Percentiles rank a stretch among this genome's conserved stretches.
These are phyloP conservation scores for Vigna angularis DNA, from an alignment of 306 rosid species.

Conservation along the genomic window DNA sequence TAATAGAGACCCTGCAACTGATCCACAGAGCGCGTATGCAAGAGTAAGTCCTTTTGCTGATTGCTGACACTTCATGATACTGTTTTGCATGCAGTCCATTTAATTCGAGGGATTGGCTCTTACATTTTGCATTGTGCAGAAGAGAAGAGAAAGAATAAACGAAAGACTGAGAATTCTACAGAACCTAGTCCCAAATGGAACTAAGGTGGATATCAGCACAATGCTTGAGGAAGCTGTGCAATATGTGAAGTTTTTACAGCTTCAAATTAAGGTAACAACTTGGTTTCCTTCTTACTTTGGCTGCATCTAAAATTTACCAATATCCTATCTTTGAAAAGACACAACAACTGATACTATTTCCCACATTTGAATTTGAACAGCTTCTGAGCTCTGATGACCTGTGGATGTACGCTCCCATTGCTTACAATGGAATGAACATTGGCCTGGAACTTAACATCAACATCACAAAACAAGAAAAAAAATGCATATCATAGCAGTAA, in stretches of 20 bases:
- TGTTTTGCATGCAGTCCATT: neutral
- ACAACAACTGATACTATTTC: conserved; percentile 1
- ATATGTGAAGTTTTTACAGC: conserved; percentile 85
- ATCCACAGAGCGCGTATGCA: conserved; percentile 85
- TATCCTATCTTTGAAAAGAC: neutral
- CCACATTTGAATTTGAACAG: conserved; percentile 51
- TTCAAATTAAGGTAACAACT: conserved; percentile 80
- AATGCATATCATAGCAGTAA: conserved; percentile 13
- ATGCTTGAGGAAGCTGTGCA: conserved; percentile 97
- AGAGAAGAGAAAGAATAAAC: conserved; percentile 94
- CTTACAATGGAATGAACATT: conserved; percentile 84
- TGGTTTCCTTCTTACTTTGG: conserved; percentile 4
- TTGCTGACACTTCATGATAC: neutral
- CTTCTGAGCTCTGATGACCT: conserved; percentile 83
- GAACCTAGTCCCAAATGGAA: conserved; percentile 87
- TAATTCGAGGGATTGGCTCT: conserved; percentile 21
- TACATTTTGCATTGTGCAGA: conserved; percentile 56
- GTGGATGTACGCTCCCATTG: conserved; percentile 96
- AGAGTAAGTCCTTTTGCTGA: conserved; percentile 52
- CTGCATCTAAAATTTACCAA: neutral
- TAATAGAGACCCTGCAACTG: conserved; percentile 69
- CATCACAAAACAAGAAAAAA: conserved; percentile 47
- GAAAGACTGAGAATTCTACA: conserved; percentile 86
- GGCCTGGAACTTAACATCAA: conserved; percentile 66
- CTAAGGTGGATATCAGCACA: conserved; percentile 95